A percentile compares a stretch with the other conserved stretches of the same genome.
Evolutionary conservation across 2,329 filamentous ascomycete species (phyloP).

Genomic region (Calcarisporium arbuscula): DNA sequence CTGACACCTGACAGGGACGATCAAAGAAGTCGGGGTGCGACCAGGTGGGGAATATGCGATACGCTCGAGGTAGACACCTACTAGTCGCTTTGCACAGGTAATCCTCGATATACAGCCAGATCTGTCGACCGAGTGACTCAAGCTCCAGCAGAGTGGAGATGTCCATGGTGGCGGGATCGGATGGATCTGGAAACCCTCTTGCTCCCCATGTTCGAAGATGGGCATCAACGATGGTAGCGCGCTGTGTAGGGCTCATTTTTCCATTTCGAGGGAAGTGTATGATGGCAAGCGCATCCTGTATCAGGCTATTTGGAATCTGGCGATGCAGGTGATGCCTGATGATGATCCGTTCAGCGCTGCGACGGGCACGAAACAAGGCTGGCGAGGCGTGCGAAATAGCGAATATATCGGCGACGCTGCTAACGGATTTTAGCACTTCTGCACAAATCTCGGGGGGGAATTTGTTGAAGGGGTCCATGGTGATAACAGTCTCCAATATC

Average conservation of each 20-base stretch:
- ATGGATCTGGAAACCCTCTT: not conserved
- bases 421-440: not conserved
- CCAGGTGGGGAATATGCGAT: not conserved
- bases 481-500: no score
- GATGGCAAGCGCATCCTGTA: not conserved
- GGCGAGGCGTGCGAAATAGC: not conserved
- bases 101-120: slow-evolving; percentile 1
- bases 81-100: slow-evolving; percentile 1
- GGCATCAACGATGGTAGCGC: not conserved
- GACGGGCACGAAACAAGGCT: not conserved
- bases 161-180: not conserved
- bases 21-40: not conserved
- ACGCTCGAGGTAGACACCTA: slow-evolving; percentile 1
- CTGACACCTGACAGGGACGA: not conserved
- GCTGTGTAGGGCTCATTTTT: not conserved
- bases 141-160: not conserved
- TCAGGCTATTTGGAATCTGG: not conserved
- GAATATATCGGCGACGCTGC: not conserved
- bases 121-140: not conserved
- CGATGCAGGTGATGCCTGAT: not conserved
- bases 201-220: not conserved
- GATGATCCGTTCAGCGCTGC: not conserved
- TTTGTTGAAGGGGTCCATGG: not conserved
- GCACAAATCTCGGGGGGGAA: not conserved
- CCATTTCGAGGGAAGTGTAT: not conserved